phyloP scores from a whole-genome alignment of 2,329 filamentous ascomycete genomes.

The Pseudodiploospora longispora region DNA sequence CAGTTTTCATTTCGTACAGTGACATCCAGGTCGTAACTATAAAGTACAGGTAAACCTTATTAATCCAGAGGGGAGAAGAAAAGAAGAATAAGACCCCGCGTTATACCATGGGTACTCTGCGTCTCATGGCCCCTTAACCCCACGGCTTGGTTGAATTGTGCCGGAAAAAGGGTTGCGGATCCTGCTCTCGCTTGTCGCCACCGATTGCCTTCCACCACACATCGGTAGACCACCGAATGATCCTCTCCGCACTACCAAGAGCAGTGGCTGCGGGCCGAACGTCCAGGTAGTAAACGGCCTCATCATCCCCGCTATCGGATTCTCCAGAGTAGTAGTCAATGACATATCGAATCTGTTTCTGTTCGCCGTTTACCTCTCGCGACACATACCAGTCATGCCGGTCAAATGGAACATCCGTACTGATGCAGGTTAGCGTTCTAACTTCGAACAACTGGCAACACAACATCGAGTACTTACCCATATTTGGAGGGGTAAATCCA shows the following conservation, averaged over 20 bases:
- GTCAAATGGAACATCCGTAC: constrained; percentile 83
- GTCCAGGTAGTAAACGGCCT: constrained; percentile 93
- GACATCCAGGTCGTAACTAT: too few species aligned
- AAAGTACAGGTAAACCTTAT: too few species aligned
- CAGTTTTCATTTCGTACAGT: too few species aligned
- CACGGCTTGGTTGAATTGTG: constrained; percentile 14
- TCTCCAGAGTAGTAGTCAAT: constrained; percentile 93
- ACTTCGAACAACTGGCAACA: neutral
- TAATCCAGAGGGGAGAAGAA: too few species aligned
- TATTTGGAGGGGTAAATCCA: constrained; percentile 73
- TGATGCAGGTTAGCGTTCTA: constrained; percentile 23
- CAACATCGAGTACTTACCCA: constrained; percentile 43
- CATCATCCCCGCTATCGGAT: constrained; percentile 65
- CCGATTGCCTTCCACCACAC: constrained; percentile 88
- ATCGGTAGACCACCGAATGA: constrained; percentile 85
- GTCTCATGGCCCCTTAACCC: constrained; percentile 2
- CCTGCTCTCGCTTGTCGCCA: constrained; percentile 49
- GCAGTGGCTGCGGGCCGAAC: constrained; percentile 85
- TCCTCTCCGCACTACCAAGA: constrained; percentile 68
- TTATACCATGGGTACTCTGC: too few species aligned
- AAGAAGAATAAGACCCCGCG: too few species aligned
- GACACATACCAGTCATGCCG: constrained; percentile 95
- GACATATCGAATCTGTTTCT: constrained; percentile 79
- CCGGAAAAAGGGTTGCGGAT: constrained; percentile 27
- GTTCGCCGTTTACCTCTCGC: constrained; percentile 57